Evolutionary conservation across 805 yeast genomes (phyloP).

Genomic region (Maudiozyma barnettii): DNA sequence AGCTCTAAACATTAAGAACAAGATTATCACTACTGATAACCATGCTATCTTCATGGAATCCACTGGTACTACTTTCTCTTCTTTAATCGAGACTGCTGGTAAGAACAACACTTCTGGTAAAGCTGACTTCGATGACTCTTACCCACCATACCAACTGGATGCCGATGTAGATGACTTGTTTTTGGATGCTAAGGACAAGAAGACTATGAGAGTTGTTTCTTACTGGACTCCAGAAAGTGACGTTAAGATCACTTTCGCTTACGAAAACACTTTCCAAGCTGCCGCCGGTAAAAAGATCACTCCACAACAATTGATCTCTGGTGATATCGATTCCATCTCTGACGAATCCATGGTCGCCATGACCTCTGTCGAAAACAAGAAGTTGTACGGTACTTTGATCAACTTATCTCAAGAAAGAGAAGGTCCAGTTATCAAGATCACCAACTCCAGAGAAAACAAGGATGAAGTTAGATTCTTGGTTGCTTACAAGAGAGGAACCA

Average conservation of each 20-base stretch:
- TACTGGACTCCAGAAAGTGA: conserved; percentile 30
- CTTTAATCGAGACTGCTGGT: background rate
- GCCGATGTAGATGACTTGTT: conserved; percentile 72
- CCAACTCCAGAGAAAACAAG: conserved; percentile 58
- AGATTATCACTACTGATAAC: conserved; percentile 59
- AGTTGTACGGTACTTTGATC: conserved; percentile 64
- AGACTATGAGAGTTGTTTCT: conserved; percentile 74
- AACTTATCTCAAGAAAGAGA: conserved; percentile 58
- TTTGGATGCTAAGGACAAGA: conserved; percentile 47
- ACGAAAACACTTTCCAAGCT: conserved; percentile 50
- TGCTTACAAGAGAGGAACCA: conserved; percentile 75
- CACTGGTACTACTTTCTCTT: conserved; percentile 21
- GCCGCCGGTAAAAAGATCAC: conserved; percentile 9
- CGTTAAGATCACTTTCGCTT: conserved; percentile 48
- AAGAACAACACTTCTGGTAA: background rate
- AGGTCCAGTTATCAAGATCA: conserved; percentile 89
- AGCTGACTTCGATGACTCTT: conserved; percentile 8
- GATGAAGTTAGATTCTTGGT: conserved; percentile 82
- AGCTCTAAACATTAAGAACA: conserved; percentile 58
- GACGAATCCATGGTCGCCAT: conserved; percentile 71
- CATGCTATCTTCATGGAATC: conserved; percentile 88
- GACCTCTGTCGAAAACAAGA: conserved; percentile 71
- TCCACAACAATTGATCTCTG: conserved; percentile 15
- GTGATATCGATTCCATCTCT: conserved; percentile 57
- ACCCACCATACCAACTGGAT: conserved; percentile 48